Conservation (phyloP, 768 basidiomycete species). For the Trametes gibbosa region DNA sequence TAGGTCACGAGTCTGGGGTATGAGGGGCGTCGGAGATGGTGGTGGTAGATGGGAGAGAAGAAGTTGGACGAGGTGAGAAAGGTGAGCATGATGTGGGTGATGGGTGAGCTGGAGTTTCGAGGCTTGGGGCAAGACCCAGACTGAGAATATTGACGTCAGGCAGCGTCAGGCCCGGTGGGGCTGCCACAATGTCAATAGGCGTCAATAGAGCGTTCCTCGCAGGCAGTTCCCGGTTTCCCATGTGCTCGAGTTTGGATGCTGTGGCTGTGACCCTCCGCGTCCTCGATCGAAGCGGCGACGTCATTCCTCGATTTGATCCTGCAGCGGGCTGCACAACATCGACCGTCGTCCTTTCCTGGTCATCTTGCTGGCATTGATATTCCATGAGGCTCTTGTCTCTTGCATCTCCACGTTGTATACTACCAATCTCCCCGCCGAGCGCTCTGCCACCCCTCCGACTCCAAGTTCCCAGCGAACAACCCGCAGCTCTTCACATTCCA, state of each 20-base stretch:
- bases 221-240: not conserved
- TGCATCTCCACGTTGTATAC: too few species aligned
- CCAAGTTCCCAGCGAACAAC: not conserved
- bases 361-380: not conserved
- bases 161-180: not conserved
- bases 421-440: too few species aligned
- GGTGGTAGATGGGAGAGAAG: not conserved
- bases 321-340: not conserved
- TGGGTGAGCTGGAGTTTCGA: not conserved
- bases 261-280: conserved; percentile 1
- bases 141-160: conserved; percentile 19
- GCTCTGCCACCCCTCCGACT: too few species aligned
- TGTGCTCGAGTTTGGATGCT: not conserved
- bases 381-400: too few species aligned
- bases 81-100: conserved; percentile 3
- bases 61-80: not conserved
- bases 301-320: conserved; percentile 5
- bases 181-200: conserved; percentile 12
- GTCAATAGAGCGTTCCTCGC: conserved; percentile 1
- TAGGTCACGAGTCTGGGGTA: not conserved
- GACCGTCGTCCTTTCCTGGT: not conserved
- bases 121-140: not conserved
- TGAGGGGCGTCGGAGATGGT: not conserved
- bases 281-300: not conserved
- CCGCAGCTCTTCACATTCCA: not conserved